Evolutionary conservation across 495 filamentous ascomycete species (phyloP), one percentile per base, ranked within the genome.

Genomic region (Aspergillus diversus): DNA sequence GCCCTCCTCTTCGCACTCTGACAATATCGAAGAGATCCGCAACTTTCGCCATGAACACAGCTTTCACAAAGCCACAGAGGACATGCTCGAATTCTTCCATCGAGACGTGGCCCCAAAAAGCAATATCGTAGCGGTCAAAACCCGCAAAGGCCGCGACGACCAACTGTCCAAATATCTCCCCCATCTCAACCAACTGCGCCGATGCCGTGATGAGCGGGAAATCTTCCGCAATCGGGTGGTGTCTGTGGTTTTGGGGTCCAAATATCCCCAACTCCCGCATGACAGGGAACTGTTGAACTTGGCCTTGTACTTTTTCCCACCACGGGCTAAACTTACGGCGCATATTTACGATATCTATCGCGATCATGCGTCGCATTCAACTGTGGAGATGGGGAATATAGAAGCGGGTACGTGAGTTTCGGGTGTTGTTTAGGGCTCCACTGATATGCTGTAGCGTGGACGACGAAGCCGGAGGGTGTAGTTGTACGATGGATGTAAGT

Each of bases 261-360:
- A 50, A 17, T 50, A 50, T 27, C 47, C 47, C 47, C 47, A 50
- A 27, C 16, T 50, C n/a, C 47, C 47, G 27, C 47, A 50, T 9
- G 27, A n/a, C 16, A 21, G 16, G 17, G 47, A 50, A 17, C 13
- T 50, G n/a, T 9, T 31, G n/a, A 31, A 31, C 9, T 6, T 50
- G n/a, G 47, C 47, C 7, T 31, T n/a, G 47, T 50, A 50, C 11
- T 50, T 50, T 17, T 50, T 50, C 47, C 47, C 47, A 8, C 47
- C 15, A 6, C 47, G 47, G 4, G 16, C n/a, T 5, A 27, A n/a
- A 8, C 47, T 50, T 6, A 17, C 47, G 16, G 47, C 21, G 3
- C 47, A 50, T 50, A 31, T 50, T 17, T 50, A 50, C 11, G 47
- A 50, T 50, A 27, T 50, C 16, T 50, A 50, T 50, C 47, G 47